Percentiles rank a stretch among this genome's conserved stretches.
These are phyloP conservation scores for Nicotiana otophora DNA, from an alignment of 257 asterid genomes.

Conservation along the genomic window DNA sequence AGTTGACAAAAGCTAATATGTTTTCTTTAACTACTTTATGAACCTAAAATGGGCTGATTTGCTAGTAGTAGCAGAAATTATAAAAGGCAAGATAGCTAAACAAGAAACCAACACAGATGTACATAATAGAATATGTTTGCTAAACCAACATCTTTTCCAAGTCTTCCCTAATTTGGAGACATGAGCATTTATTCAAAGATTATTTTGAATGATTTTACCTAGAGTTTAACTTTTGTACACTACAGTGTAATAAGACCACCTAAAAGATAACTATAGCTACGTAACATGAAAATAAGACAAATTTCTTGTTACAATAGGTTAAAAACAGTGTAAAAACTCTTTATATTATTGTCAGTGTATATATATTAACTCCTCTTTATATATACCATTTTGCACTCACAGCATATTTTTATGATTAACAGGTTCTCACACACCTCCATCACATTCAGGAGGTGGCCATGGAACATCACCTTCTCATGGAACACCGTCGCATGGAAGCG, in stretches of 20 bases:
- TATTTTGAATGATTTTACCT: neutral
- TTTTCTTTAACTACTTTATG: neutral
- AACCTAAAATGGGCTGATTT: neutral
- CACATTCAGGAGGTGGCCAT: neutral
- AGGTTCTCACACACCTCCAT: slow-evolving; percentile 28
- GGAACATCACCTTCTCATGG: neutral
- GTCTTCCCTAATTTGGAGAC: neutral
- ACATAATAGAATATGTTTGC: neutral
- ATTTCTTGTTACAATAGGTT: neutral
- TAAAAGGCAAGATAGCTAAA: neutral
- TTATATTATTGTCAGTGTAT: neutral
- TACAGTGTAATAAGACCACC: neutral
- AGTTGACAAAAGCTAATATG: neutral
- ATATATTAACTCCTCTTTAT: neutral
- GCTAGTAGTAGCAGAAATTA: neutral
- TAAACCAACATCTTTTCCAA: neutral
- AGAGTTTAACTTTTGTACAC: neutral
- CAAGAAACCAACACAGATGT: neutral
- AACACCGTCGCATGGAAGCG: slow-evolving; percentile 35
- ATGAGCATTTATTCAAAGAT: neutral
- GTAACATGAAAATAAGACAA: neutral
- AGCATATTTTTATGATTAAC: slow-evolving; percentile 5
- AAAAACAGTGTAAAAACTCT: neutral
- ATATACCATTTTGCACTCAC: neutral
- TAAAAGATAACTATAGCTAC: neutral